These are phyloP conservation scores for Ophiostoma australiae DNA, from an alignment of 2,329 filamentous ascomycete genomes.

Conservation along the genomic window DNA sequence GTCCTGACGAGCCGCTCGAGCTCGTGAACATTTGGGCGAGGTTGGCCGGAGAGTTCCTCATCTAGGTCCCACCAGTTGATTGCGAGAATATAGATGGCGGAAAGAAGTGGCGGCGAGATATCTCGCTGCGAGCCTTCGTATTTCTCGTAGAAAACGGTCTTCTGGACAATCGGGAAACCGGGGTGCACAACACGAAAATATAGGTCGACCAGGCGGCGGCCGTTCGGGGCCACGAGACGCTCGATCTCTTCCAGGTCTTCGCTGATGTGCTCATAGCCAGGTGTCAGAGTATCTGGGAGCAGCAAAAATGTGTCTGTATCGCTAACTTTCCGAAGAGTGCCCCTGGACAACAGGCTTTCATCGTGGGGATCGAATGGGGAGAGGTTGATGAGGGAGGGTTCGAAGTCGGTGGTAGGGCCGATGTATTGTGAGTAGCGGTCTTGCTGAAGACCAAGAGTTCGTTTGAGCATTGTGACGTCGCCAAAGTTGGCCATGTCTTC, in stretches of 20 bases:
- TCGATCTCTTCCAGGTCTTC: conserved; percentile 67
- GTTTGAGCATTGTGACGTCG: conserved; percentile 60
- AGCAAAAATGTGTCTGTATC: conserved; percentile 74
- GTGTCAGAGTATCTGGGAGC: conserved; percentile 67
- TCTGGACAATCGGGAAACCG: conserved; percentile 55
- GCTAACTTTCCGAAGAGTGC: conserved; percentile 69
- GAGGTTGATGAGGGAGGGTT: conserved; percentile 75
- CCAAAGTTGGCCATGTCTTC: conserved; percentile 69
- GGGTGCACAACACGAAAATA: conserved; percentile 62
- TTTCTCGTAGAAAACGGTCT: conserved; percentile 58
- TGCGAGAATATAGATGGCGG: conserved; percentile 58
- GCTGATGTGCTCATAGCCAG: conserved; percentile 64
- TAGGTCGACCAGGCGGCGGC: conserved; percentile 58
- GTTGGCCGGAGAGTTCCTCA: conserved; percentile 44
- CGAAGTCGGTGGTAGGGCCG: conserved; percentile 76
- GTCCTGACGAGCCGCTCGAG: conserved; percentile 37
- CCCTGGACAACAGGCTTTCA: conserved; percentile 67
- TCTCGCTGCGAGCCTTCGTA: conserved; percentile 53
- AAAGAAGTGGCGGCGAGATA: conserved; percentile 55
- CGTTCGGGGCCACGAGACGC: conserved; percentile 59
- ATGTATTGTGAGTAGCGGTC: conserved; percentile 80
- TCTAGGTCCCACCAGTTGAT: conserved; percentile 59
- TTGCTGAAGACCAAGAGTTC: conserved; percentile 68
- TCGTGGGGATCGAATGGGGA: conserved; percentile 76
- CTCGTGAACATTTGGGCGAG: conserved; percentile 39